Percentiles rank a stretch among this genome's conserved stretches.
These are phyloP conservation scores for Porpolomopsis calyptriformis DNA, from an alignment of 768 basidiomycete genomes.

Conservation along the genomic window DNA sequence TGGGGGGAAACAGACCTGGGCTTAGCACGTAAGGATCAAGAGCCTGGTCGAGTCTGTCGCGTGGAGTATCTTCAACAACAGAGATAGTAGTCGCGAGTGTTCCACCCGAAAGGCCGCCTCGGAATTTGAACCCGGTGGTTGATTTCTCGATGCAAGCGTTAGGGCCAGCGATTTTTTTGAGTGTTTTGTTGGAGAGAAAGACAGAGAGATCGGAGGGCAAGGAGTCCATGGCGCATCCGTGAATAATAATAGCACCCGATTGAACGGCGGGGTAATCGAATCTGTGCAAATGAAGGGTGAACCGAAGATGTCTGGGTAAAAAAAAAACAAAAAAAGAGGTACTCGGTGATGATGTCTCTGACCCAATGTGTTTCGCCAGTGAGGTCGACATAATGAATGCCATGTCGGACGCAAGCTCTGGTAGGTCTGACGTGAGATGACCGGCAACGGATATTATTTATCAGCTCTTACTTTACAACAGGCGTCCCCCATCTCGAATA, in stretches of 20 bases:
- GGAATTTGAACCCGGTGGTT: slow-evolving; percentile 37
- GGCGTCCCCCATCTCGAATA: slow-evolving; percentile 64
- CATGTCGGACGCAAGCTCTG: slow-evolving; percentile 63
- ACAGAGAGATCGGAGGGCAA: slow-evolving; percentile 63
- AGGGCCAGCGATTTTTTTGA: slow-evolving; percentile 35
- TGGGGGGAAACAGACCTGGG: slow-evolving; percentile 23
- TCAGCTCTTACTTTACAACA: slow-evolving; percentile 48
- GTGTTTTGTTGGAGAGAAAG: slow-evolving; percentile 57
- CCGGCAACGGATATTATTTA: not conserved
- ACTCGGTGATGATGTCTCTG: slow-evolving; percentile 48
- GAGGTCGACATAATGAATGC: slow-evolving; percentile 80
- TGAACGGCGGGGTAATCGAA: slow-evolving; percentile 64
- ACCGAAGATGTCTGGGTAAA: slow-evolving; percentile 9
- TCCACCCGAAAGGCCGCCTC: slow-evolving; percentile 53
- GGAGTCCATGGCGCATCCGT: slow-evolving; percentile 70
- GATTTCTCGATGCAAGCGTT: slow-evolving; percentile 38
- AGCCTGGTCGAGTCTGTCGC: slow-evolving; percentile 24
- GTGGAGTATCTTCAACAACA: slow-evolving; percentile 28
- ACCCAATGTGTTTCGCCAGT: slow-evolving; percentile 67
- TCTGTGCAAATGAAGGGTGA: too few species aligned
- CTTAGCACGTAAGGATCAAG: slow-evolving; percentile 28
- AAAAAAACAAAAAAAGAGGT: slow-evolving; percentile 6
- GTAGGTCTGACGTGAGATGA: not conserved
- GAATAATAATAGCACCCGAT: slow-evolving; percentile 66
- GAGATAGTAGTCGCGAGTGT: slow-evolving; percentile 38